A percentile compares a stretch with the other conserved stretches of the same genome.
Conservation (phyloP, 129 eudicot genomes). For the Oenanthe sinensis region DNA sequence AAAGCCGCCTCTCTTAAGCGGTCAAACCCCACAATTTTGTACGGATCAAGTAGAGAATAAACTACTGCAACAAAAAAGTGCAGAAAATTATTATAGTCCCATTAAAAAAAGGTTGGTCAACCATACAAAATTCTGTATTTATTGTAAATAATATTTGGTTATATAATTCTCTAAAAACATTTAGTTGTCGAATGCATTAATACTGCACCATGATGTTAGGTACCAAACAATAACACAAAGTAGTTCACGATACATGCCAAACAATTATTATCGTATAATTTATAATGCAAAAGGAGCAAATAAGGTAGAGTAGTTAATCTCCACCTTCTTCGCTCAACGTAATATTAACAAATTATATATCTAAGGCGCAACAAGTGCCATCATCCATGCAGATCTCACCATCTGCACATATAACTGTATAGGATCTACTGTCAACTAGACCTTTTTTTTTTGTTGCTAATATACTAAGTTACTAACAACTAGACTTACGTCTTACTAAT, state of each 20-base stretch:
- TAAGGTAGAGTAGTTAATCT: background rate
- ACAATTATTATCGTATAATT: background rate
- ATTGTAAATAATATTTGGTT: background rate
- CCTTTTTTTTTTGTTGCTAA: background rate
- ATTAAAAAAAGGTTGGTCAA: background rate
- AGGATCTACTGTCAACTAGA: background rate
- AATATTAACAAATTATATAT: background rate
- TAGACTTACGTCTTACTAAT: background rate
- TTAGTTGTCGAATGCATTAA: background rate
- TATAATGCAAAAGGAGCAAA: background rate
- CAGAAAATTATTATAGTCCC: background rate
- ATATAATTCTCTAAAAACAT: background rate
- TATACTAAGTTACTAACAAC: too few relatives aligned
- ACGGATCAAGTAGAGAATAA: constrained; percentile 15
- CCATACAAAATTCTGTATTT: background rate
- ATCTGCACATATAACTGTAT: background rate
- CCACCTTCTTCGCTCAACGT: background rate
- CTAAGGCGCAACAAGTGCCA: background rate
- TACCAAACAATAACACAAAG: background rate
- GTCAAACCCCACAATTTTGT: constrained; percentile 12
- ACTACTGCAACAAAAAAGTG: constrained; percentile 22
- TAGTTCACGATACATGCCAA: background rate
- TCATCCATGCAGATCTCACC: too few relatives aligned
- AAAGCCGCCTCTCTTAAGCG: constrained; percentile 38
- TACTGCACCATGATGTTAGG: constrained; percentile 1